Percentiles rank a stretch among this genome's conserved stretches.
Evolutionary conservation across 495 filamentous ascomycete species (phyloP).

Genomic region (Bombardia bombarda): DNA sequence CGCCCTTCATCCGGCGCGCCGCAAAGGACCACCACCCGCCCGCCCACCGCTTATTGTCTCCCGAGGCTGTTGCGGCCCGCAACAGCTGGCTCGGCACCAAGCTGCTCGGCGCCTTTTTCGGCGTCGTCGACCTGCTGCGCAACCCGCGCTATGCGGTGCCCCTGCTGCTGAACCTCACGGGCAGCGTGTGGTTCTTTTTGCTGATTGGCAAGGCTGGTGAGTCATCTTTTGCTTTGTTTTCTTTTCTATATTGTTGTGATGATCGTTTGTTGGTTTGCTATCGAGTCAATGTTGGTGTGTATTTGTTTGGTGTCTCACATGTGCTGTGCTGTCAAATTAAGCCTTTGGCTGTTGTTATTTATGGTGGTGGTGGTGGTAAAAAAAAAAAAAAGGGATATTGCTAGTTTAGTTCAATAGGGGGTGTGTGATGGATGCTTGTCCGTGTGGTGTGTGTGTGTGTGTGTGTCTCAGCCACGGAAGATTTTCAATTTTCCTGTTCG

Average conservation of each 20-base stretch:
- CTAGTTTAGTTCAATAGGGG: background rate
- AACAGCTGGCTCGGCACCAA: slow-evolving; percentile 47
- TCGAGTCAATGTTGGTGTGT: background rate
- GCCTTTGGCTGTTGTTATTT: too few species aligned
- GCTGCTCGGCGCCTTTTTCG: slow-evolving; percentile 53
- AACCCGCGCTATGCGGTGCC: slow-evolving; percentile 82
- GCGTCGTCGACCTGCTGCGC: slow-evolving; percentile 66
- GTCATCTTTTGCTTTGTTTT: slow-evolving; percentile 20
- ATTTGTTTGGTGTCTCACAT: too few species aligned
- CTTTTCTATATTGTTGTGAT: background rate
- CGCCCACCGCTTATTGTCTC: slow-evolving; percentile 43
- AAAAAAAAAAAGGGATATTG: too few species aligned
- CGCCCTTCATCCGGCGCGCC: slow-evolving; percentile 66
- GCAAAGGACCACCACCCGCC: slow-evolving; percentile 50
- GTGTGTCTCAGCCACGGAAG: background rate
- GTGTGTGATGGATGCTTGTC: background rate
- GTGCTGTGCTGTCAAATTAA: too few species aligned
- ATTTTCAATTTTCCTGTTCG: too few species aligned
- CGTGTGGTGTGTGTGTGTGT: background rate
- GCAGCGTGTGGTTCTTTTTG: slow-evolving; percentile 95
- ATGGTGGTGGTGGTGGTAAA: too few species aligned
- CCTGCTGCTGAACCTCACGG: slow-evolving; percentile 82
- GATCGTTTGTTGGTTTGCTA: background rate
- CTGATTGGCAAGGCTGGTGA: slow-evolving; percentile 85
- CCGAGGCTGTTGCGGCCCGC: slow-evolving; percentile 25